Evolutionary conservation across 805 yeast genomes (phyloP), one percentile per base, ranked within the genome.

Genomic region (Lipomyces sp.): DNA sequence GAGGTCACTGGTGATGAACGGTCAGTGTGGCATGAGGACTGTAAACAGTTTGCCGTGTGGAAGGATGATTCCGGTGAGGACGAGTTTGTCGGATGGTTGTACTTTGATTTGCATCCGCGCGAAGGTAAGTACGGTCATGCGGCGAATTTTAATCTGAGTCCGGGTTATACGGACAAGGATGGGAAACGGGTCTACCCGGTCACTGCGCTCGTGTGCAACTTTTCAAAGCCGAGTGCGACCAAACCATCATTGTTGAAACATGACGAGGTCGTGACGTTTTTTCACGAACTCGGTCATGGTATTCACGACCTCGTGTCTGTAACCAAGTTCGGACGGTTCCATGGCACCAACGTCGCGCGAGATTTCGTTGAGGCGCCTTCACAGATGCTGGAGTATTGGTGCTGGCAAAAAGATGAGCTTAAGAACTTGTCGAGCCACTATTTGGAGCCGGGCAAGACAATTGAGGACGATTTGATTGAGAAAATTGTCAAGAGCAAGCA

Each of bases 281-380:
- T 91, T 87, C 97, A 91, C 75, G 97, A 91, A 77, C 82, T 90
- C 70, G 97, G 97, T 33, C 97, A 91, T 74, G 97, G 96, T 64
- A 88, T 91, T 64, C 97, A 91, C 77, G 89, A 86, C 71, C 78
- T 90, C 58, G 82, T 90, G 63, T 90, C 93, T 10, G 80, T 83
- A 67, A 88, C 93, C 34, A 80, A 80, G 65, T 86, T 84, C 71
- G 82, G 89, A 1, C 82, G 88, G 69, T 90, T 90, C 78, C 89
- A 86, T 74, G 96, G 96, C 30, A 87, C 93, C 37, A 81, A 84
- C 51, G 94, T 90, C 56, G 86, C 89, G 50, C 83, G 95, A 84
- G 97, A 91, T 78, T 91, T 91, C 78, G 96, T 91, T 59, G 97
- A 91, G 78, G 90, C 94, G 65, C 97, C 97, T 34, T 90, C 96